Percentiles rank a stretch among this genome's conserved stretches.
Evolutionary conservation across 768 basidiomycete species (phyloP).

Genomic region (Hemileccinum impolitum): DNA sequence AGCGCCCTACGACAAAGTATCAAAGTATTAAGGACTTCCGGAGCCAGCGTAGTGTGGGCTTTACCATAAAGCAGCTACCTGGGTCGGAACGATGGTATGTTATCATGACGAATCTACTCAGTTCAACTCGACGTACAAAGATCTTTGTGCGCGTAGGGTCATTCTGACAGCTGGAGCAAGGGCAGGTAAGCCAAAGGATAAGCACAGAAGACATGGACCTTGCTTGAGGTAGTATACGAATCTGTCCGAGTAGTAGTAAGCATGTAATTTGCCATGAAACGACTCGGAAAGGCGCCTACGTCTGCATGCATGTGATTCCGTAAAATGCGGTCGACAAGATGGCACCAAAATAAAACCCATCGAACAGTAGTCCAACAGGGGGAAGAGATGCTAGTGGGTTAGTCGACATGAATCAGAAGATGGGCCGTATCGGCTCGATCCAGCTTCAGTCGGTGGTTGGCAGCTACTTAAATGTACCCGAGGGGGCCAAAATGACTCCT

Average conservation of each 20-base stretch:
- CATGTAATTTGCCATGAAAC: neutral
- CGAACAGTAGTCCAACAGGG: neutral
- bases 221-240: neutral
- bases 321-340: neutral
- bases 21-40: neutral
- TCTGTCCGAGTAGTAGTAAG: neutral
- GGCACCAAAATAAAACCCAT: too few relatives aligned
- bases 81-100: neutral
- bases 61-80: neutral
- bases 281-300: neutral
- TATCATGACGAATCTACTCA: neutral
- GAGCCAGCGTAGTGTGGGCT: neutral
- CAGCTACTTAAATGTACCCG: too few relatives aligned
- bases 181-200: neutral
- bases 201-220: neutral
- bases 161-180: neutral
- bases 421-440: too few relatives aligned
- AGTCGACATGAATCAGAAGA: too few relatives aligned
- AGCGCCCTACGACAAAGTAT: neutral
- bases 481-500: too few relatives aligned
- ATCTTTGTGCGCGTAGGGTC: neutral
- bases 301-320: neutral
- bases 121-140: neutral
- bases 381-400: too few relatives aligned
- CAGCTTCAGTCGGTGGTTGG: too few relatives aligned